Base-by-base conservation (phyloP, 2,329 filamentous ascomycete species). In the Lasiodiplodia sp. region DNA sequence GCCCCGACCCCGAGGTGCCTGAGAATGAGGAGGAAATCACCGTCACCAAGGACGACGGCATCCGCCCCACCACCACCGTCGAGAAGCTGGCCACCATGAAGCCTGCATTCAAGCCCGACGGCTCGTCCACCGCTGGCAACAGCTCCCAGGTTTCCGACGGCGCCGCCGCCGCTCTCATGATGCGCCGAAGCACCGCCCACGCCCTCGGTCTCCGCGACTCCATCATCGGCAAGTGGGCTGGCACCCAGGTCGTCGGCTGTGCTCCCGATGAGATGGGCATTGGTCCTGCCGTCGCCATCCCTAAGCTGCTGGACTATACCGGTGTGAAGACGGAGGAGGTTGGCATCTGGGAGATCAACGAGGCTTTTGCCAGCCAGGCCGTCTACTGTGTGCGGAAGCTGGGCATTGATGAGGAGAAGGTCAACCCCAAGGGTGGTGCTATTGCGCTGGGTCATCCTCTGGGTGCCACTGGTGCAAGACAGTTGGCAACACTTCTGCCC, bases 361-460 rank as follows among this genome's bases (percentile, higher is more conserved):
- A 97, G 86, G 88, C 88, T 16, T 90, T 90, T 77, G 88, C 87
- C 4, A 86, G 83, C 60, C 88, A 90, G 75, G 87, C 87, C 49
- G 75, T 90, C 65, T 87, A 97, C 81, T 94, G 91, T 74, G 82
- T 95, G 56, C 83, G 93, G 70, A 86, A 88, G 74, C 77, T 96
- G 12, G 91, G 90, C 0, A 82, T 95, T 23, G 89, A 90, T 73
- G 81, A 87, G 67, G 88, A 87, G 8, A 90, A 87, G 80, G 91
- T 97, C 21, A 98, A 98, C 81, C 93, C 93, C 0, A 94, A 96
- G 74, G 95, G 95, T 70, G 94, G 95, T 38, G 95, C 94, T 2
- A 97, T 97, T 79, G 94, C 95, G n/a, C 82, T 97, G 28, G 95
- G 95, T 1, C 95, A 97, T 79, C 94, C 94, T 6, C 86, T 97